A percentile compares a stretch with the other conserved stretches of the same genome.
Conservation (phyloP, 306 rosid genomes). For the Oemleria cerasiformis region DNA sequence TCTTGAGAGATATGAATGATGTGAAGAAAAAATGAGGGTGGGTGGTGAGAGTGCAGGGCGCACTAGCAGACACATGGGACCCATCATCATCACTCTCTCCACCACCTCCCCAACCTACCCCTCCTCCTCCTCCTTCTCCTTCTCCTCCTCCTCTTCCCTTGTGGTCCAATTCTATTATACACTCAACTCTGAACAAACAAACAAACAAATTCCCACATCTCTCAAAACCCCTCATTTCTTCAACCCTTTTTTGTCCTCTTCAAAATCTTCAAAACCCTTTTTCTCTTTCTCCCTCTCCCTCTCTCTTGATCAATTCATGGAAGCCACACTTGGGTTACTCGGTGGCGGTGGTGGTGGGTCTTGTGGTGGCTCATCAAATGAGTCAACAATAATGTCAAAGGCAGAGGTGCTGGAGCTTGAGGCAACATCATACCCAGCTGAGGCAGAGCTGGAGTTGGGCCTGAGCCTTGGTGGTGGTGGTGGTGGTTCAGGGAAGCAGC, state of each 20-base stretch:
- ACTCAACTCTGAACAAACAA: background rate
- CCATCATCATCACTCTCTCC: slow-evolving; percentile 54
- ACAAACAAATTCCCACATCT: background rate
- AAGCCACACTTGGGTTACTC: slow-evolving; percentile 41
- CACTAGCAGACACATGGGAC: slow-evolving; percentile 59
- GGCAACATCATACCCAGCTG: slow-evolving; percentile 40
- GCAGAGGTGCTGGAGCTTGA: slow-evolving; percentile 33
- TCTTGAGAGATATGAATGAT: slow-evolving; percentile 33
- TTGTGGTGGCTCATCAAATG: slow-evolving; percentile 40
- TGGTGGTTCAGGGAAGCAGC: slow-evolving; percentile 24
- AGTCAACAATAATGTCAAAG: slow-evolving; percentile 25
- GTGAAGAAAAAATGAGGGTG: slow-evolving; percentile 20
- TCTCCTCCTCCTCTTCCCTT: slow-evolving; percentile 1
- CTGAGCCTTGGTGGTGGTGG: slow-evolving; percentile 47
- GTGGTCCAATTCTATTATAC: background rate
- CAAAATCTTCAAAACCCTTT: background rate
- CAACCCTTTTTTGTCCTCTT: no score
- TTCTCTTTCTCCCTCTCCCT: slow-evolving; percentile 7
- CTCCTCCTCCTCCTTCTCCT: background rate
- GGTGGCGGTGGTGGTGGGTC: slow-evolving; percentile 31
- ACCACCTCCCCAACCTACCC: slow-evolving; percentile 28
- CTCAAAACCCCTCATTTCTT: background rate
- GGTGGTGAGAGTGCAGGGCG: slow-evolving; percentile 41
- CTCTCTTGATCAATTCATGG: slow-evolving; percentile 21
- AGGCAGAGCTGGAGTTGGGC: slow-evolving; percentile 58